Percentiles rank a stretch among this genome's conserved stretches.
Evolutionary conservation across 768 basidiomycete species (phyloP).

Genomic region (Coprinellus aureogranulatus): DNA sequence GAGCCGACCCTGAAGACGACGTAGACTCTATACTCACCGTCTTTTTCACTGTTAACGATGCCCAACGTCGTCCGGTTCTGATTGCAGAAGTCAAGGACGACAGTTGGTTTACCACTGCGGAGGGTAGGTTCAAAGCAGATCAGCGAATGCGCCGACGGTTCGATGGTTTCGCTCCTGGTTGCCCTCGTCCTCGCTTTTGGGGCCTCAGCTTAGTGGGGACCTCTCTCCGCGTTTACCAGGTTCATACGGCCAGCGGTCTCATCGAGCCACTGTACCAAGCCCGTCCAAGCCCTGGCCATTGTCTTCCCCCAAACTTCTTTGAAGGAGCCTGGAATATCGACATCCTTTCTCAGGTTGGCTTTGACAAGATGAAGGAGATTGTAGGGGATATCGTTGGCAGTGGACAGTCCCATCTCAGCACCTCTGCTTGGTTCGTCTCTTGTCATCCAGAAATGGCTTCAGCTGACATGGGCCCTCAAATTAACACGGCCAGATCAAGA

Average conservation of each 20-base stretch:
- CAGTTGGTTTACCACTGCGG: conserved; percentile 21
- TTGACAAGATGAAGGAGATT: conserved; percentile 32
- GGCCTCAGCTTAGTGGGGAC: conserved; percentile 35
- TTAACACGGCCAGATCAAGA: no score
- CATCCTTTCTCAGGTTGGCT: conserved; percentile 31
- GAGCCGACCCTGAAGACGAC: not conserved
- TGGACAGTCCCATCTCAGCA: no score
- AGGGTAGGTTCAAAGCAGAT: conserved; percentile 29
- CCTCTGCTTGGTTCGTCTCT: no score
- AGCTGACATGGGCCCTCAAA: no score
- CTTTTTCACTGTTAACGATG: conserved; percentile 27
- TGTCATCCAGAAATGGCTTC: no score
- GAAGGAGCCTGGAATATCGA: conserved; percentile 31
- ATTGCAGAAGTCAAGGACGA: conserved; percentile 33
- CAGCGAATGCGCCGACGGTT: conserved; percentile 28
- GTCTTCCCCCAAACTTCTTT: conserved; percentile 21
- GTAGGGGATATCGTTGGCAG: conserved; percentile 26
- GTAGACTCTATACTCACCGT: conserved; percentile 20
- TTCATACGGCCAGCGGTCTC: conserved; percentile 21
- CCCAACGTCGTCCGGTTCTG: conserved; percentile 30
- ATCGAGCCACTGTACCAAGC: conserved; percentile 21
- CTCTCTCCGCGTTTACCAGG: conserved; percentile 36
- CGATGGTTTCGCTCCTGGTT: conserved; percentile 26
- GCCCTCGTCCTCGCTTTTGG: conserved; percentile 29
- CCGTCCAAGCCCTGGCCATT: conserved; percentile 16